Conservation (phyloP, 2,329 filamentous ascomycete species). For the Colletotrichum brevisporum region DNA sequence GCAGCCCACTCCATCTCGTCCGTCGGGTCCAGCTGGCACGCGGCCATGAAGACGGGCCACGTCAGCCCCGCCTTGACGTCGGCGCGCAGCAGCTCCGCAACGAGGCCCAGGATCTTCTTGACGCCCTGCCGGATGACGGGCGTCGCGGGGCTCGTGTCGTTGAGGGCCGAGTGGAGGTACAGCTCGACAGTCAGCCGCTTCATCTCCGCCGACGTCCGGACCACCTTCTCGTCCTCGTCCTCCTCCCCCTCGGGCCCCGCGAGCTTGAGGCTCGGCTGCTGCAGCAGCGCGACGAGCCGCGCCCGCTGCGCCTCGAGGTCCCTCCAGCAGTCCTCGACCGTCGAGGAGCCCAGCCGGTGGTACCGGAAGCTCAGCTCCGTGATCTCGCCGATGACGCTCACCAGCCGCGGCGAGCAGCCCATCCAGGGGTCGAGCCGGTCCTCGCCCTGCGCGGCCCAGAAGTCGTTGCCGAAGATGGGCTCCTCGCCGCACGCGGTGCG, state of each 20-base stretch:
- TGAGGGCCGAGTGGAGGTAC: constrained; percentile 58
- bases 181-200: constrained; percentile 57
- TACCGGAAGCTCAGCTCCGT: constrained; percentile 56
- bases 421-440: constrained; percentile 57
- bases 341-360: constrained; percentile 40
- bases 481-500: constrained; percentile 60
- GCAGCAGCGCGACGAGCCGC: constrained; percentile 20
- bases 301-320: constrained; percentile 33
- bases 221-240: constrained; percentile 48
- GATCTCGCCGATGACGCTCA: constrained; percentile 56
- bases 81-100: constrained; percentile 50
- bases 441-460: constrained; percentile 54
- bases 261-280: constrained; percentile 19
- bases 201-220: constrained; percentile 55
- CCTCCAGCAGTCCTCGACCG: constrained; percentile 30
- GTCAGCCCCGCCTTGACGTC: constrained; percentile 52
- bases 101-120: constrained; percentile 51
- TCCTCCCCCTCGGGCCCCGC: too few species aligned
- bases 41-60: constrained; percentile 59
- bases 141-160: constrained; percentile 55
- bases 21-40: constrained; percentile 54
- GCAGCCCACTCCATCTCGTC: constrained; percentile 52
- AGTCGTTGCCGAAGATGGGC: constrained; percentile 57
- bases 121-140: constrained; percentile 45
- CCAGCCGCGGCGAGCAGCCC: constrained; percentile 58